These are phyloP conservation scores for Penicillium sp. DNA, from an alignment of 2,329 filamentous ascomycete genomes.

Conservation along the genomic window DNA sequence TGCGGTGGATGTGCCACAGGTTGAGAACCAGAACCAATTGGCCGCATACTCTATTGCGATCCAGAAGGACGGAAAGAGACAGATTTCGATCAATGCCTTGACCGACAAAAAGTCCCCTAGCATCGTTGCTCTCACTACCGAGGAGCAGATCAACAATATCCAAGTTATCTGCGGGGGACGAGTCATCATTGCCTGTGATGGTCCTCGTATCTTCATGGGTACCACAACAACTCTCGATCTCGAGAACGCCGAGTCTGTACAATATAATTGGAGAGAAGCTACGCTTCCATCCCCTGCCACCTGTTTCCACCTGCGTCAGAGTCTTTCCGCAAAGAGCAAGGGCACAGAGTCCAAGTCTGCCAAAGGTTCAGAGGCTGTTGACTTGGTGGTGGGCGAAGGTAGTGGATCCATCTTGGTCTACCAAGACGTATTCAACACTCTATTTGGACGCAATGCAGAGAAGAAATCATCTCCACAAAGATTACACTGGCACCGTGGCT, in stretches of 20 bases:
- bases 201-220: conserved; percentile 61
- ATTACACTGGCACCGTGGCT: conserved; percentile 87
- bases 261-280: conserved; percentile 58
- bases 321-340: conserved; percentile 18
- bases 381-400: conserved; percentile 75
- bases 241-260: conserved; percentile 38
- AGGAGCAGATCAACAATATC: conserved; percentile 29
- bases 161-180: conserved; percentile 32
- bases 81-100: conserved; percentile 29
- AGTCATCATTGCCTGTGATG: conserved; percentile 41
- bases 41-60: conserved; percentile 40
- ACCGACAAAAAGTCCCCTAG: conserved; percentile 23
- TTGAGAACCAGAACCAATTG: conserved; percentile 30
- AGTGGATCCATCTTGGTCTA: conserved; percentile 81
- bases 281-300: conserved; percentile 63
- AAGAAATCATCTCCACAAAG: conserved; percentile 57
- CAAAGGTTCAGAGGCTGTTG: conserved; percentile 53
- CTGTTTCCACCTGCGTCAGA: conserved; percentile 64
- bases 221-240: conserved; percentile 40
- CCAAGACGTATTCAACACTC: conserved; percentile 62
- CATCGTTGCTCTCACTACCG: conserved; percentile 31
- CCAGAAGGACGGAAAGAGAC: conserved; percentile 39
- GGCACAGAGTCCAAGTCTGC: conserved; percentile 19
- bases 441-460: conserved; percentile 24
- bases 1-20: conserved; percentile 24